Conservation (phyloP, 2,329 filamentous ascomycete genomes). For the Arthroderma uncinatum region DNA sequence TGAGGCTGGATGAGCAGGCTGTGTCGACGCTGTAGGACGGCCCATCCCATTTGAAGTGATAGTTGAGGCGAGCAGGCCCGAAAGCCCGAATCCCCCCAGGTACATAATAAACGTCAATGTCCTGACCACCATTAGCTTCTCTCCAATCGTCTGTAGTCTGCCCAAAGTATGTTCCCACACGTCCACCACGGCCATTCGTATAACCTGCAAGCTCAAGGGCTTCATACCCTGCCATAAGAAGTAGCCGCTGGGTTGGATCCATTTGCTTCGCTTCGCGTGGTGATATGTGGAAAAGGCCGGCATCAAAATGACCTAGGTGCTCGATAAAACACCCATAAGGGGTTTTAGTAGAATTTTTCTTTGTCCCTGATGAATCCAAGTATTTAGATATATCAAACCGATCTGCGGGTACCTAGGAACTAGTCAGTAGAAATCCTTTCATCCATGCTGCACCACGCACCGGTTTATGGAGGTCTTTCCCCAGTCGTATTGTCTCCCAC, state of each 20-base stretch:
- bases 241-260: conserved; percentile 17
- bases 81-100: conserved; percentile 14
- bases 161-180: conserved; percentile 7
- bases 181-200: not conserved
- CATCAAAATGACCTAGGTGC: conserved; percentile 17
- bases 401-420: conserved; percentile 19
- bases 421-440: not conserved
- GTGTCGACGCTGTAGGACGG: conserved; percentile 38
- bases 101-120: not conserved
- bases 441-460: too few relatives aligned
- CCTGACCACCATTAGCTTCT: not conserved
- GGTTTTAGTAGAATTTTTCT: conserved; percentile 14
- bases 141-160: conserved; percentile 14
- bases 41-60: conserved; percentile 18
- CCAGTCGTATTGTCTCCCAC: not conserved
- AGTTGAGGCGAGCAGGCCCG: conserved; percentile 19
- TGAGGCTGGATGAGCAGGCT: conserved; percentile 22
- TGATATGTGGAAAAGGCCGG: conserved; percentile 17
- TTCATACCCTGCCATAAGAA: conserved; percentile 18
- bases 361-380: too few relatives aligned
- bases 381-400: conserved; percentile 15
- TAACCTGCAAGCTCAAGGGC: conserved; percentile 15
- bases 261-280: conserved; percentile 14
- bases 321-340: conserved; percentile 17
- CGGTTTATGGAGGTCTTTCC: not conserved